A percentile compares a stretch with the other conserved stretches of the same genome.
These are phyloP conservation scores for Hypoxylon fragiforme DNA, from an alignment of 495 filamentous ascomycete genomes.

Conservation along the genomic window DNA sequence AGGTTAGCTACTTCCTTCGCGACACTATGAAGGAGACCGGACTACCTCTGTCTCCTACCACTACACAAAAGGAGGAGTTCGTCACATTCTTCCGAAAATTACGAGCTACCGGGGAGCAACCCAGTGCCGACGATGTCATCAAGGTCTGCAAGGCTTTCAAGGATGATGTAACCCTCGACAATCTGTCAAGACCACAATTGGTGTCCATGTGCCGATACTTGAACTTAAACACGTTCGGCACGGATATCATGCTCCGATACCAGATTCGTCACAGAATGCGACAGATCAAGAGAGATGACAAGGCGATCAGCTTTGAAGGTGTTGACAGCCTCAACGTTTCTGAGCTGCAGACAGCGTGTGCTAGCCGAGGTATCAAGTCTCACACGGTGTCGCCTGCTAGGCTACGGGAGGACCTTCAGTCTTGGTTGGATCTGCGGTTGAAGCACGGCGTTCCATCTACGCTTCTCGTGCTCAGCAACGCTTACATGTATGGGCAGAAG, in stretches of 20 bases:
- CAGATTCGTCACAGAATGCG: conserved; percentile 97
- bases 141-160: conserved; percentile 99
- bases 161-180: conserved; percentile 96
- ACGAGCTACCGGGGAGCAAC: conserved; percentile 84
- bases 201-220: conserved; percentile 98
- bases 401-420: conserved; percentile 87
- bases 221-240: conserved; percentile 95
- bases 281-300: conserved; percentile 97
- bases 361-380: conserved; percentile 87
- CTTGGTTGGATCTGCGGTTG: conserved; percentile 92
- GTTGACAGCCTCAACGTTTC: conserved; percentile 90
- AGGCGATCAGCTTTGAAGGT: conserved; percentile 92
- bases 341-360: conserved; percentile 89
- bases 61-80: conserved; percentile 91
- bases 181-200: conserved; percentile 90
- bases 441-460: conserved; percentile 94
- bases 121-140: conserved; percentile 88
- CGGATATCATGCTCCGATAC: conserved; percentile 96
- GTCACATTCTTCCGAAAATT: conserved; percentile 98
- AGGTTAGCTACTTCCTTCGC: conserved; percentile 89
- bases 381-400: conserved; percentile 85
- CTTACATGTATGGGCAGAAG: conserved; percentile 92
- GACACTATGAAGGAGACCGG: conserved; percentile 91
- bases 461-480: conserved; percentile 92
- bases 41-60: conserved; percentile 80